These are phyloP conservation scores for Alternaria ethzedia DNA, from an alignment of 2,329 filamentous ascomycete genomes.

Conservation along the genomic window DNA sequence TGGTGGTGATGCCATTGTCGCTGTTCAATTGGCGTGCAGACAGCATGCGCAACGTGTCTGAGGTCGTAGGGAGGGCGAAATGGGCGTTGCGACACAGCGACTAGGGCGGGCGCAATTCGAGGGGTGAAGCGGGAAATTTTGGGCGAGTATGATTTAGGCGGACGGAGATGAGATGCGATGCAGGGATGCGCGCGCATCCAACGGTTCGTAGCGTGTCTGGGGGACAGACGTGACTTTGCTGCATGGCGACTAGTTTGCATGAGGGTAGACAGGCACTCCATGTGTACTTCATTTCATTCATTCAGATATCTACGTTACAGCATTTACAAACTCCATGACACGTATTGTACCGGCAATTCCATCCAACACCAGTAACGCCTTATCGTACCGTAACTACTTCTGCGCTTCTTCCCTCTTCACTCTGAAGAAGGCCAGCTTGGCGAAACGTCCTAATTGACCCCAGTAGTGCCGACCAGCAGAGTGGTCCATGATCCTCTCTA, in stretches of 20 bases:
- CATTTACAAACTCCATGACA: not conserved
- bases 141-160: slow-evolving; percentile 16
- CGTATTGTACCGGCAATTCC: not conserved
- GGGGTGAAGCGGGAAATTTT: slow-evolving; percentile 22
- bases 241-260: not conserved
- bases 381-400: not conserved
- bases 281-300: not conserved
- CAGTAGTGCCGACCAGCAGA: slow-evolving; percentile 95
- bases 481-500: slow-evolving; percentile 84
- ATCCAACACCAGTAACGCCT: not conserved
- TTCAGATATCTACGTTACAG: not conserved
- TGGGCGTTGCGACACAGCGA: slow-evolving; percentile 12
- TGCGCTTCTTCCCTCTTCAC: slow-evolving; percentile 68
- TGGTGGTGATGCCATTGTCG: slow-evolving; percentile 19
- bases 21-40: slow-evolving; percentile 5
- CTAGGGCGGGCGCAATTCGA: slow-evolving; percentile 23
- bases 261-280: not conserved
- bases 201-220: not conserved
- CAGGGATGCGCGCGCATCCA: slow-evolving; percentile 17
- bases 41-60: not conserved
- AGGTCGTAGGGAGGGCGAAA: not conserved
- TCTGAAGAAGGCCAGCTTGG: slow-evolving; percentile 83
- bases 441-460: slow-evolving; percentile 82
- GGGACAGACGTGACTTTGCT: not conserved
- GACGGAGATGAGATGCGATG: slow-evolving; percentile 12